A percentile compares a stretch with the other conserved stretches of the same genome.
These are phyloP conservation scores for Rhipidocladum racemiflorum DNA, from an alignment of 176 grass and related monocot genomes.

Conservation along the genomic window DNA sequence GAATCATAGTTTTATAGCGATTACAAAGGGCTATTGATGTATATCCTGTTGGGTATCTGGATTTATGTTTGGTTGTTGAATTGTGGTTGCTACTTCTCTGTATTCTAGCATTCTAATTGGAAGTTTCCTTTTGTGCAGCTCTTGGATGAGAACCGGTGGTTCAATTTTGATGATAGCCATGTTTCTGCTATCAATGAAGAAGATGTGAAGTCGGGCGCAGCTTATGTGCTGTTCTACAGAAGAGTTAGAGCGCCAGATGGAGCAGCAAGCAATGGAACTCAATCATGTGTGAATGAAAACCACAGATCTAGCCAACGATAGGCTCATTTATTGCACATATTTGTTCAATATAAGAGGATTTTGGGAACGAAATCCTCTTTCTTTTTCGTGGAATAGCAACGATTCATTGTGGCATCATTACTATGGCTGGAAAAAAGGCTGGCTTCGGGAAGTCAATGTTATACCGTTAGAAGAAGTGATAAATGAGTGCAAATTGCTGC, in stretches of 20 bases:
- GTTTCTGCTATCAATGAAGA: slow-evolving; percentile 80
- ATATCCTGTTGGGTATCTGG: not conserved
- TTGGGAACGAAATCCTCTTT: not conserved
- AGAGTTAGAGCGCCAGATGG: slow-evolving; percentile 61
- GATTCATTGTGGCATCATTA: not conserved
- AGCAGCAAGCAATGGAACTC: slow-evolving; percentile 52
- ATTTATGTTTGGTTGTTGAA: not conserved
- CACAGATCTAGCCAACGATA: slow-evolving; percentile 60
- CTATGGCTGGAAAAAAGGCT: not conserved
- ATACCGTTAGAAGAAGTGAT: not conserved
- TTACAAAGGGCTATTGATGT: not conserved
- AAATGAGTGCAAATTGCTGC: not conserved
- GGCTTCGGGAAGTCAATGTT: not conserved
- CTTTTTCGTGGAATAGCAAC: not conserved
- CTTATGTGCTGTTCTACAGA: slow-evolving; percentile 96
- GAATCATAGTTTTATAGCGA: not conserved
- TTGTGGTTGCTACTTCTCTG: not conserved
- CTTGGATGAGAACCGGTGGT: slow-evolving; percentile 89
- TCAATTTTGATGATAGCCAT: slow-evolving; percentile 97
- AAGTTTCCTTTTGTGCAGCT: slow-evolving; percentile 59
- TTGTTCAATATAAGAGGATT: slow-evolving; percentile 13
- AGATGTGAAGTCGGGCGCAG: slow-evolving; percentile 91
- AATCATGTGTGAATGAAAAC: slow-evolving; percentile 40
- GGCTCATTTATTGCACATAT: slow-evolving; percentile 15
- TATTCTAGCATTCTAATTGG: slow-evolving; percentile 14